Evolutionary conservation across 2,329 filamentous ascomycete species (phyloP).

Genomic region (Ophiostoma sp.): DNA sequence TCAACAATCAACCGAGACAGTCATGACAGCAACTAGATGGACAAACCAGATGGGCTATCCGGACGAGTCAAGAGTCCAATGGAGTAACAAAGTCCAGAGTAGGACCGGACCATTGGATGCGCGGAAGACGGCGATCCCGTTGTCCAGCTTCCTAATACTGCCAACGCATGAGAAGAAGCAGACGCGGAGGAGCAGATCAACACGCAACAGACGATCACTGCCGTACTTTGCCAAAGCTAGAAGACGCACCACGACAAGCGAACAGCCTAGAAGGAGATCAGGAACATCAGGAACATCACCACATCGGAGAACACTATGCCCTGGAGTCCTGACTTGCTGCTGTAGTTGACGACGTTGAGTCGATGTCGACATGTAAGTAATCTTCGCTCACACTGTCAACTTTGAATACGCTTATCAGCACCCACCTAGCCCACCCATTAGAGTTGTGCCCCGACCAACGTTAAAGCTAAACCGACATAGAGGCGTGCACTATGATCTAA

Average conservation of each 20-base stretch:
- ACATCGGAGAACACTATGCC: neutral
- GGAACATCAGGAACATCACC: too few relatives aligned
- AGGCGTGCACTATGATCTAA: neutral
- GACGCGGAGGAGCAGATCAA: neutral
- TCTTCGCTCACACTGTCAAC: too few relatives aligned
- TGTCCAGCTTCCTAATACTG: too few relatives aligned
- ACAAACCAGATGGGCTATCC: too few relatives aligned
- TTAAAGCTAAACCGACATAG: neutral
- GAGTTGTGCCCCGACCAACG: constrained; percentile 1
- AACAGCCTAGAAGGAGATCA: neutral
- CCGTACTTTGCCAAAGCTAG: neutral
- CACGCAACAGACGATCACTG: neutral
- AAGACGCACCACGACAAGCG: neutral
- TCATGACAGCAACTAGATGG: too few relatives aligned
- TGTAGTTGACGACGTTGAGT: too few relatives aligned
- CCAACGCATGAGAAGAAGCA: too few relatives aligned
- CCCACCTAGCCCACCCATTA: neutral
- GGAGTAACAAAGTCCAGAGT: neutral
- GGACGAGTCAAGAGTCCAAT: neutral
- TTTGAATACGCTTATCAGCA: too few relatives aligned
- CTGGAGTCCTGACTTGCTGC: too few relatives aligned
- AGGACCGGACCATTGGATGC: neutral
- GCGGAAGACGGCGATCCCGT: neutral
- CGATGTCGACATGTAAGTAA: too few relatives aligned
- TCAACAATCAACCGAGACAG: too few relatives aligned